phyloP scores from a whole-genome alignment of 129 eudicot species.

The Flaveria linearis region DNA sequence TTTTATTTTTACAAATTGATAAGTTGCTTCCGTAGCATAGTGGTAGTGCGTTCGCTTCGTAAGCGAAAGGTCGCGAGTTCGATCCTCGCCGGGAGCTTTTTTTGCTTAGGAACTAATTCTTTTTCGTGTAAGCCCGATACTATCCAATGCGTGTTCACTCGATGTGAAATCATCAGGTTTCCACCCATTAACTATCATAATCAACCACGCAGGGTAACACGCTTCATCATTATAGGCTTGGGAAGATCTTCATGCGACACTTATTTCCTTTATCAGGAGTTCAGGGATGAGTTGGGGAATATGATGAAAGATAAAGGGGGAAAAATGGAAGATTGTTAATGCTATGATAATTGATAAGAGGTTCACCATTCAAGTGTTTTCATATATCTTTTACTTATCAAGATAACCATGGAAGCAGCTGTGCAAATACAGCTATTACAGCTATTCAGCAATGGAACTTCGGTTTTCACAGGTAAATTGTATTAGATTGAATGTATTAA shows the following conservation, averaged over 20 bases:
- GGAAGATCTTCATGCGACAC: too few relatives aligned
- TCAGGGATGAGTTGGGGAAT: slow-evolving; percentile 23
- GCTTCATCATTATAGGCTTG: too few relatives aligned
- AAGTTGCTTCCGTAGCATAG: slow-evolving; percentile 82
- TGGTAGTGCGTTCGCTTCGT: slow-evolving; percentile 99
- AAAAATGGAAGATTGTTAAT: neutral
- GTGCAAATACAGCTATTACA: slow-evolving; percentile 34
- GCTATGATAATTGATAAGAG: neutral
- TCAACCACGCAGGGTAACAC: too few relatives aligned
- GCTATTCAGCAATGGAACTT: slow-evolving; percentile 27
- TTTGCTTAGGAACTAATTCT: neutral
- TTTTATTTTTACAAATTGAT: neutral
- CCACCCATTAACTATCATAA: too few relatives aligned
- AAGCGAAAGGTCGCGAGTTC: slow-evolving; percentile 99
- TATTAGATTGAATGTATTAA: too few relatives aligned
- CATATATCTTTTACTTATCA: slow-evolving; percentile 25
- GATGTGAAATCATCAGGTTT: too few relatives aligned
- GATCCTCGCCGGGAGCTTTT: slow-evolving; percentile 95
- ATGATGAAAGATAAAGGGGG: slow-evolving; percentile 12
- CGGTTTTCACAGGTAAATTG: slow-evolving; percentile 25
- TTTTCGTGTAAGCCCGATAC: too few relatives aligned
- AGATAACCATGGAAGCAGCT: slow-evolving; percentile 28
- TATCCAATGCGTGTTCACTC: too few relatives aligned
- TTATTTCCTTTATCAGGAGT: slow-evolving; percentile 14
- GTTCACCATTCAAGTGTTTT: slow-evolving; percentile 23